Conservation (phyloP, 805 yeast genomes). For the Metahyphopichia silvanorum region DNA sequence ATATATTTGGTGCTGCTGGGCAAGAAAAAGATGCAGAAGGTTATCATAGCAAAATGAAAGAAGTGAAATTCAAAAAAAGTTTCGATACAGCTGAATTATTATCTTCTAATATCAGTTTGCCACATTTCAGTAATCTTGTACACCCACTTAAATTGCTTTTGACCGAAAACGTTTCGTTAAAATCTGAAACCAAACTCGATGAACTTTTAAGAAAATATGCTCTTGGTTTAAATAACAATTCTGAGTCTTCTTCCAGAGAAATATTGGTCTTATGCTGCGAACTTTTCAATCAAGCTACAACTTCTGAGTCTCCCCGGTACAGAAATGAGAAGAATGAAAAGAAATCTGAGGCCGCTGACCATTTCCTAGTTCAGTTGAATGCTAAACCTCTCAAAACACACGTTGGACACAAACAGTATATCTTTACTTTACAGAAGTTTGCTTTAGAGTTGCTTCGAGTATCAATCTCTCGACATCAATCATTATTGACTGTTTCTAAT, state of each 20-base stretch:
- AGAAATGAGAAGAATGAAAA: constrained; percentile 11
- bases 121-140: constrained; percentile 54
- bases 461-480: constrained; percentile 61
- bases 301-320: constrained; percentile 4
- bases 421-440: constrained; percentile 66
- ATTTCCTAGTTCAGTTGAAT: constrained; percentile 71
- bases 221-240: constrained; percentile 74
- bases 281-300: constrained; percentile 54
- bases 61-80: constrained; percentile 85
- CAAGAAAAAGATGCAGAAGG: constrained; percentile 95
- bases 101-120: constrained; percentile 59
- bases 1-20: constrained; percentile 86
- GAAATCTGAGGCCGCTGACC: constrained; percentile 48
- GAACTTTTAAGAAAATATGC: constrained; percentile 76
- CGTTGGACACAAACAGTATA: constrained; percentile 53
- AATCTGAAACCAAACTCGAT: constrained; percentile 70
- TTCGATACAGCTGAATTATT: constrained; percentile 82
- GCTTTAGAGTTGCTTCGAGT: constrained; percentile 73
- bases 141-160: constrained; percentile 65
- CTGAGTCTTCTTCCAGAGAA: constrained; percentile 51
- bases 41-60: constrained; percentile 80
- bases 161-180: constrained; percentile 60
- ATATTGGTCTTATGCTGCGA: constrained; percentile 73
- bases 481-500: constrained; percentile 56
- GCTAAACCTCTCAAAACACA: constrained; percentile 54